Evolutionary conservation across 2,329 filamentous ascomycete species (phyloP), one percentile per base, ranked within the genome.

Genomic region (Ophiostoma sp.): DNA sequence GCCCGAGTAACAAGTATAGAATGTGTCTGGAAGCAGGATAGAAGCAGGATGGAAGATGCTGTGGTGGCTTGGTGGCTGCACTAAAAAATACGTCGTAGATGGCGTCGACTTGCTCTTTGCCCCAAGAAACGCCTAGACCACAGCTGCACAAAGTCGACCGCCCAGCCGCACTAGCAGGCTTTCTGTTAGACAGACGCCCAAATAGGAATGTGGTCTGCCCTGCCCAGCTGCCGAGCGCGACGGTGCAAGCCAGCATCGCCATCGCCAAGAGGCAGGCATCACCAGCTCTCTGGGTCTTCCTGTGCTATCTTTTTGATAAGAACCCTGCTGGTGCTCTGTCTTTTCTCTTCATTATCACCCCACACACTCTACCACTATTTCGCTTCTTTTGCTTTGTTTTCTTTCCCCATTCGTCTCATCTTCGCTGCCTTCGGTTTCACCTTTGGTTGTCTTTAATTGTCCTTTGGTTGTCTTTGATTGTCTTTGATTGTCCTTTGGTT

Each of bases 131-230:
- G 27, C 27, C 27, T 27, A 27, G 27, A 27, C 27, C 27, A 27
- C 27, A 27, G 27, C 27, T 27, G 27, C 27, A 27, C 1, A 47
- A 14, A 47, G 18, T n/a, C 6, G 16, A 49, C 7, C n/a, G 18
- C 49, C 49, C 49, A 55, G 49, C 9, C n/a, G 8, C 6, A 55
- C 49, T 55, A 55, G 27, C 27, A 27, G 27, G 27, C n/a, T 55
- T 18, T n/a, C 1, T 4, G 12, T 11, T 36, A 55, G 49, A 55
- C 49, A n/a, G n/a, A 27, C 18, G n/a, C 49, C 49, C 49, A 8
- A 55, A 55, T 55, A 55, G 49, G 49, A 27, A 55, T 55, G 49
- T 55, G n/a, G 49, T 55, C 49, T 55, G n/a, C 49, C 49, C n/a
- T 55, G 49, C 49, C 49, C 49, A 55, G 49, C 49, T 55, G 49